Evolutionary conservation across 75 land plant genomes (phyloP), one percentile per base, ranked within the genome.

Genomic region (Gnetum montanum): DNA sequence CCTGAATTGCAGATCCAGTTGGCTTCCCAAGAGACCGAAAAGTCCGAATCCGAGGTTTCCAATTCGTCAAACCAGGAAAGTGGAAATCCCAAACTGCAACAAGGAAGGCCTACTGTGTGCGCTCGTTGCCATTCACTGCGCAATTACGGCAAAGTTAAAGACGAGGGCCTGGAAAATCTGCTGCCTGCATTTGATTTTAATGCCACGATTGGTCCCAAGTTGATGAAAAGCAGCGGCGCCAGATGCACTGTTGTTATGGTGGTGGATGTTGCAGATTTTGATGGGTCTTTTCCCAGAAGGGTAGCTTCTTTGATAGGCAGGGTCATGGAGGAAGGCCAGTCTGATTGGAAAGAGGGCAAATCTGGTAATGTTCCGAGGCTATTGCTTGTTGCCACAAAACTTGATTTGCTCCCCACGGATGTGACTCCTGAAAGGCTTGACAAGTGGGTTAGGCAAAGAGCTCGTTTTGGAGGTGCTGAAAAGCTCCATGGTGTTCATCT

Each of bases 171-270:
- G 24, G 95, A 89, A 63, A 82, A 76, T 63, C 46, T 89, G 37
- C 65, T 89, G 31, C 95, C 95, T 3, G 83, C 75, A 54, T 89
- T 89, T 62, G 95, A 89, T 57, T 89, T 89, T 60, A 86, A 89
- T 48, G 73, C 66, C 20, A 79, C 79, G 3, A 68, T 89, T 7
- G 90, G 86, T 22, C 52, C 57, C 41, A 73, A 60, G 19, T 20
- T 89, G 60, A 58, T 63, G 31, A 63, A 68, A 8, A 58, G 75
- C 0, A 40, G 27, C 13, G 90, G 86, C 15, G 49, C 63, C 6
- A 56, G 95, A 22, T 74, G 78, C 18, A 86, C 86, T 26, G 86
- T 89, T 12, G 12, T 89, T 25, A 73, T 89, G 79, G 90, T 89
- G 29, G 90, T 85, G 8, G 95, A 89, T 59, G 71, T 73, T 0